These are phyloP conservation scores for Asterophora lycoperdoides DNA, from an alignment of 768 basidiomycete species.

Conservation along the genomic window DNA sequence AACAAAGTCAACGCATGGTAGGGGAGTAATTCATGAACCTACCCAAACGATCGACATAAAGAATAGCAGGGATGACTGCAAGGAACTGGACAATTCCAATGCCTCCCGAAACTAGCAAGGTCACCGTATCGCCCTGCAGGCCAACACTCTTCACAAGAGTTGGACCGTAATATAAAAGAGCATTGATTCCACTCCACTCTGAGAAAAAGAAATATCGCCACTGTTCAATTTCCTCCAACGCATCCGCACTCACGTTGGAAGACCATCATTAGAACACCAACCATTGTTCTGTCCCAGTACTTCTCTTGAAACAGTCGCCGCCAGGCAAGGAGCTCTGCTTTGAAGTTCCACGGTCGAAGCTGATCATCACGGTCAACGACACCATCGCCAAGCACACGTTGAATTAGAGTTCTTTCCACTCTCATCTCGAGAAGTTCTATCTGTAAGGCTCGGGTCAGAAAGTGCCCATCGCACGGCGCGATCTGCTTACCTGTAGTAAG, in stretches of 20 bases:
- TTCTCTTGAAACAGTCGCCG: slow-evolving; percentile 46
- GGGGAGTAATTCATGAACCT: slow-evolving; percentile 9
- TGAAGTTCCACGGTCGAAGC: slow-evolving; percentile 16
- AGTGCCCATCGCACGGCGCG: not conserved
- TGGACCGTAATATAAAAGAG: slow-evolving; percentile 79
- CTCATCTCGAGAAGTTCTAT: slow-evolving; percentile 76
- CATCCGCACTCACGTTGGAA: slow-evolving; percentile 65
- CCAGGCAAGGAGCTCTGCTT: slow-evolving; percentile 47
- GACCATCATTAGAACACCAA: slow-evolving; percentile 74
- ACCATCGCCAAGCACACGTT: slow-evolving; percentile 26
- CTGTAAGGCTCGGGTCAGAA: slow-evolving; percentile 27
- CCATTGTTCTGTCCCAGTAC: slow-evolving; percentile 58
- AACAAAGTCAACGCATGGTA: not conserved
- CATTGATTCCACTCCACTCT: slow-evolving; percentile 91
- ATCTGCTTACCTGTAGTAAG: slow-evolving; percentile 40
- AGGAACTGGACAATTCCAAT: slow-evolving; percentile 77
- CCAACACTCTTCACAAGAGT: slow-evolving; percentile 64
- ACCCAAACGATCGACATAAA: slow-evolving; percentile 67
- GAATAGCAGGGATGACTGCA: slow-evolving; percentile 69
- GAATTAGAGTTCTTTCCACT: slow-evolving; percentile 55
- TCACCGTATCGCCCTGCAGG: slow-evolving; percentile 51
- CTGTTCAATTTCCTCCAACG: not conserved
- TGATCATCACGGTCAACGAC: slow-evolving; percentile 8
- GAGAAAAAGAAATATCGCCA: not conserved
- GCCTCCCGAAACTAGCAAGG: slow-evolving; percentile 70